A percentile compares a stretch with the other conserved stretches of the same genome.
Evolutionary conservation across 495 filamentous ascomycete species (phyloP).

Genomic region (Aspergillus diversus): DNA sequence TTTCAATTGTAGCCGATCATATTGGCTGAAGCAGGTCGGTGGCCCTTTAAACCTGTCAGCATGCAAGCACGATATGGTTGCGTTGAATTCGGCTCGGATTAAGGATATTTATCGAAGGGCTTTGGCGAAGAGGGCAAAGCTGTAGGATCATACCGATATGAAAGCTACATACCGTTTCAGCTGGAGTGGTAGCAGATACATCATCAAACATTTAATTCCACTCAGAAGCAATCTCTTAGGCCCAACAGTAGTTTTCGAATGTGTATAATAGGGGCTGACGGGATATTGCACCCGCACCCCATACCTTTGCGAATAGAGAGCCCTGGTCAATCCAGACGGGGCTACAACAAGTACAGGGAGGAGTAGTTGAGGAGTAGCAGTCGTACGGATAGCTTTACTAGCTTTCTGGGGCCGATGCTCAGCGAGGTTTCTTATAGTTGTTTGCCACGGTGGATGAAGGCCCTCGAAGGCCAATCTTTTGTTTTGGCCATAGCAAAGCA

Average conservation of each 20-base stretch:
- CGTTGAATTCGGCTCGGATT: slow-evolving; percentile 29
- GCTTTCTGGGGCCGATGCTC: background rate
- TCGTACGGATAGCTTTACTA: too few relatives aligned
- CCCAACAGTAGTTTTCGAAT: too few relatives aligned
- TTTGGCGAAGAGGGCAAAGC: slow-evolving; percentile 22
- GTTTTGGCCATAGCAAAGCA: slow-evolving; percentile 37
- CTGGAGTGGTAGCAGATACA: background rate
- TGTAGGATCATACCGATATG: slow-evolving; percentile 1
- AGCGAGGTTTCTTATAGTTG: background rate
- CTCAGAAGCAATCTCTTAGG: too few relatives aligned
- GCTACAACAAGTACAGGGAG: too few relatives aligned
- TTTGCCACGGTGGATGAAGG: background rate
- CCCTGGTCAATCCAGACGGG: too few relatives aligned
- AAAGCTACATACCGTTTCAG: background rate
- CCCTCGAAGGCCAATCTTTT: slow-evolving; percentile 34
- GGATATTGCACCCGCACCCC: too few relatives aligned
- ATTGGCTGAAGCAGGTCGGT: slow-evolving; percentile 39
- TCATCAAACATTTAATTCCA: background rate
- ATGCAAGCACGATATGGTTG: slow-evolving; percentile 34
- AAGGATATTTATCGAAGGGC: slow-evolving; percentile 24
- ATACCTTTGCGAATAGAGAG: too few relatives aligned
- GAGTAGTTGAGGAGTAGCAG: too few relatives aligned
- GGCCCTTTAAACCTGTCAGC: slow-evolving; percentile 36
- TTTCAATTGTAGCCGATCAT: slow-evolving; percentile 43
- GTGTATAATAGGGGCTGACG: too few relatives aligned